These are phyloP conservation scores for Xylariomycetidae sp. DNA, from an alignment of 2,329 filamentous ascomycete genomes.

Conservation along the genomic window DNA sequence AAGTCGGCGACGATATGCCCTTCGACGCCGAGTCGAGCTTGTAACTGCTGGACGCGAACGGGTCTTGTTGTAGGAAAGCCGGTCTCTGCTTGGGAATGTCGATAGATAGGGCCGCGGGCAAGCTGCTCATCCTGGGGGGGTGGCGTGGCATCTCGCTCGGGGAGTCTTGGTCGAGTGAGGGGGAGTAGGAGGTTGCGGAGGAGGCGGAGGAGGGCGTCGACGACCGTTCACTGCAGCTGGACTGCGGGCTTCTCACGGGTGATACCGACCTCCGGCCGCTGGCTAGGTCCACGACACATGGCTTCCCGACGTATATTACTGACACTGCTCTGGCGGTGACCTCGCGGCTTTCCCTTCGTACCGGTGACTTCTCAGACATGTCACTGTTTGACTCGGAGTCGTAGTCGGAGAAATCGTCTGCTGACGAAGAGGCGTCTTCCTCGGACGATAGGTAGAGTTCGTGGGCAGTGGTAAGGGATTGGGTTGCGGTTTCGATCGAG, in stretches of 20 bases:
- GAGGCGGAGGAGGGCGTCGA: constrained; percentile 12
- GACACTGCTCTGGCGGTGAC: constrained; percentile 56
- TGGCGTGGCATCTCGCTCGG: constrained; percentile 21
- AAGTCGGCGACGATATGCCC: constrained; percentile 22
- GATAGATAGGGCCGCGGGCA: constrained; percentile 19
- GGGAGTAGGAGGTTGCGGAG: too few relatives aligned
- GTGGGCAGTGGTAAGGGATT: constrained; percentile 44
- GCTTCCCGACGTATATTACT: constrained; percentile 56
- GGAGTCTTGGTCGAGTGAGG: constrained; percentile 24
- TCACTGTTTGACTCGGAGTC: constrained; percentile 43
- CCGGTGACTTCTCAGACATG: constrained; percentile 18
- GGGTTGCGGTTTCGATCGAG: constrained; percentile 24
- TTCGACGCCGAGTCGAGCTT: constrained; percentile 21
- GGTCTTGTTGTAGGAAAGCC: constrained; percentile 50
- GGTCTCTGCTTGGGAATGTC: constrained; percentile 34
- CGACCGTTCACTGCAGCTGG: constrained; percentile 14
- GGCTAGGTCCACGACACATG: constrained; percentile 49
- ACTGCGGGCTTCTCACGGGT: constrained; percentile 31
- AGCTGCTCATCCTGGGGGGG: constrained; percentile 40
- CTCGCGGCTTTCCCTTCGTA: constrained; percentile 41
- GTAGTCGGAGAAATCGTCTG: constrained; percentile 55
- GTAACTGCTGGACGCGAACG: constrained; percentile 40
- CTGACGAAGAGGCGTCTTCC: constrained; percentile 59
- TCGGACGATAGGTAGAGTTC: constrained; percentile 62
- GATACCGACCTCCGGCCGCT: constrained; percentile 39